Percentiles rank a stretch among this genome's conserved stretches.
Evolutionary conservation across 2,329 filamentous ascomycete species (phyloP).

Genomic region (Clarireedia paspali): DNA sequence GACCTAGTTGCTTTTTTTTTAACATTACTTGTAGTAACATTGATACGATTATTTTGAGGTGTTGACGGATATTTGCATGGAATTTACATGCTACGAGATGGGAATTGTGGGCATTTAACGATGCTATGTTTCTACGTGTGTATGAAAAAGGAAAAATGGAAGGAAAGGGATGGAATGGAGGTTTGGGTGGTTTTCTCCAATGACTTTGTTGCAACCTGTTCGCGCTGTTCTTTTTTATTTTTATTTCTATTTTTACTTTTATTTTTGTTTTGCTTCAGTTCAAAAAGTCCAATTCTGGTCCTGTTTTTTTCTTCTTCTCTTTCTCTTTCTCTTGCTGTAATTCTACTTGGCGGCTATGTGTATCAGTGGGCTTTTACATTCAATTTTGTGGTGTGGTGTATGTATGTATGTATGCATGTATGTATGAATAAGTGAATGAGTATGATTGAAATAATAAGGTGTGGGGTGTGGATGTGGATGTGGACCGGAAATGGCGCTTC

Average conservation of each 20-base stretch:
- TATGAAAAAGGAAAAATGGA: not conserved
- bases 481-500: not conserved
- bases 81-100: not conserved
- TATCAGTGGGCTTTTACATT: not conserved
- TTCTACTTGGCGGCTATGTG: not conserved
- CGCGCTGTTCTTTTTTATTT: not conserved
- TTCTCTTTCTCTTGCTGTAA: not conserved
- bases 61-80: slow-evolving; percentile 8
- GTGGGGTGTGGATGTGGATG: not conserved
- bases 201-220: not conserved
- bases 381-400: not conserved
- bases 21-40: not conserved
- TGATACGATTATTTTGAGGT: not conserved
- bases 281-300: not conserved
- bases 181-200: not conserved
- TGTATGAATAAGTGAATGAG: not conserved
- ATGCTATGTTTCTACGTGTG: slow-evolving; percentile 8
- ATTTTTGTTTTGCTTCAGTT: not conserved
- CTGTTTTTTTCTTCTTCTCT: not conserved
- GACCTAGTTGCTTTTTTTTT: not conserved
- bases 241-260: not conserved
- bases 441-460: not conserved
- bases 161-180: not conserved
- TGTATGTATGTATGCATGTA: not conserved
- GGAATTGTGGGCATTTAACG: not conserved